phyloP scores from a whole-genome alignment of 345 rosid genomes.

The Euphorbia lathyris region DNA sequence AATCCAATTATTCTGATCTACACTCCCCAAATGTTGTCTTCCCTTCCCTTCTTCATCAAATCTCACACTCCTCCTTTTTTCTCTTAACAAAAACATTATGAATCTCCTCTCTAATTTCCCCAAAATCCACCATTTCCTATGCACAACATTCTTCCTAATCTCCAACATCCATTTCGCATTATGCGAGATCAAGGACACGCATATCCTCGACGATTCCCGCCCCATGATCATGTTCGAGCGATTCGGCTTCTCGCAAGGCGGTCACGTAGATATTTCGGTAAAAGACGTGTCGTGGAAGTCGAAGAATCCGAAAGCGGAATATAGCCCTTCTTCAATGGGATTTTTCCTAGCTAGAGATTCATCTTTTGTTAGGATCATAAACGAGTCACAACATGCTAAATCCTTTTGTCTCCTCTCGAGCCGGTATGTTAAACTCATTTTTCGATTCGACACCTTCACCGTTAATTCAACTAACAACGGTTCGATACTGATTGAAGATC shows the following conservation, averaged over 20 bases:
- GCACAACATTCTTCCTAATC: conserved; percentile 8
- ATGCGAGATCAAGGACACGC: conserved; percentile 42
- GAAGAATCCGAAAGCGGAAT: conserved; percentile 2
- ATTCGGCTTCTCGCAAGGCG: conserved; percentile 40
- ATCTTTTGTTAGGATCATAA: conserved; percentile 25
- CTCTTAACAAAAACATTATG: background rate
- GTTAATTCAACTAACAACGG: conserved; percentile 28
- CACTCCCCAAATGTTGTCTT: conserved; percentile 3
- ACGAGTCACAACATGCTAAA: conserved; percentile 17
- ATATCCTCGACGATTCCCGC: conserved; percentile 35
- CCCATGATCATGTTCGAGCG: conserved; percentile 43
- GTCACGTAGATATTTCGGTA: conserved; percentile 31
- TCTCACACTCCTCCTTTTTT: background rate
- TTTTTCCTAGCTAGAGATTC: conserved; percentile 36
- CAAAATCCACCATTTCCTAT: background rate
- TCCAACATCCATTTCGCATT: conserved; percentile 29
- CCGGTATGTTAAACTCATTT: conserved; percentile 27
- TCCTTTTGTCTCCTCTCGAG: conserved; percentile 37
- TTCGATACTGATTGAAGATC: conserved; percentile 19
- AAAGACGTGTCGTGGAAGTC: conserved; percentile 33
- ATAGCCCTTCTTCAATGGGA: conserved; percentile 39
- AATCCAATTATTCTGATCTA: conserved; percentile 6
- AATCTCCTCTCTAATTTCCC: background rate
- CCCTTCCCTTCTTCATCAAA: background rate
- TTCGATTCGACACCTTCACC: conserved; percentile 27